Evolutionary conservation across 306 rosid species (phyloP).

Genomic region (Trifolium dubium): DNA sequence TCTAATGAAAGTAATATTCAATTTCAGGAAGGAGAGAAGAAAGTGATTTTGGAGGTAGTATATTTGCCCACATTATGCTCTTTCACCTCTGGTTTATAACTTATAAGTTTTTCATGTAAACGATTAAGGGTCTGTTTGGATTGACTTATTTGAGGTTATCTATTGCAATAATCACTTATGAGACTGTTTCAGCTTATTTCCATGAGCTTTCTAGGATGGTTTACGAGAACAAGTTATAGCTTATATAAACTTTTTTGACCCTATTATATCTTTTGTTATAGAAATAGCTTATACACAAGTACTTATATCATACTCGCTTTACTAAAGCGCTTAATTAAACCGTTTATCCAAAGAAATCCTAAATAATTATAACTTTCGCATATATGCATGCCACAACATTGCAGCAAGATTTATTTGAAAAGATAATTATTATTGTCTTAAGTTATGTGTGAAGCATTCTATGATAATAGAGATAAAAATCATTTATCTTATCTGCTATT

Average conservation of each 20-base stretch:
- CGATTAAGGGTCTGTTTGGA: background rate
- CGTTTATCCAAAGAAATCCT: background rate
- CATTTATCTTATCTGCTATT: slow-evolving; percentile 29
- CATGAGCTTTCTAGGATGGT: background rate
- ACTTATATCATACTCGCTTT: background rate
- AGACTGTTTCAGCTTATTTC: background rate
- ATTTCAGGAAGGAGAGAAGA: slow-evolving; percentile 68
- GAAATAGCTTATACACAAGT: background rate
- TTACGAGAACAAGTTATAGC: background rate
- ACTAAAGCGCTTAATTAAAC: background rate
- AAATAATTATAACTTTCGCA: background rate
- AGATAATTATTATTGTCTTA: background rate
- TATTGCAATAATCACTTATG: background rate
- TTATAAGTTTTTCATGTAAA: background rate
- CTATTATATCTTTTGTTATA: background rate
- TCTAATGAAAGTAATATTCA: slow-evolving; percentile 19
- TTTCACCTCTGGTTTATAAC: slow-evolving; percentile 20
- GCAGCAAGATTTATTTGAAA: slow-evolving; percentile 29
- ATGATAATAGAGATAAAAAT: slow-evolving; percentile 16
- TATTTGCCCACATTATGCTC: background rate
- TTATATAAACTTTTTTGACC: background rate
- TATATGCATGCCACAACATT: background rate
- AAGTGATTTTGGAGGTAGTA: slow-evolving; percentile 89
- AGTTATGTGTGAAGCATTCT: slow-evolving; percentile 1
- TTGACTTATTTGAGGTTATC: background rate